Base-by-base conservation (phyloP, 2,329 filamentous ascomycete genomes). In the Tympanopsis confertula region DNA sequence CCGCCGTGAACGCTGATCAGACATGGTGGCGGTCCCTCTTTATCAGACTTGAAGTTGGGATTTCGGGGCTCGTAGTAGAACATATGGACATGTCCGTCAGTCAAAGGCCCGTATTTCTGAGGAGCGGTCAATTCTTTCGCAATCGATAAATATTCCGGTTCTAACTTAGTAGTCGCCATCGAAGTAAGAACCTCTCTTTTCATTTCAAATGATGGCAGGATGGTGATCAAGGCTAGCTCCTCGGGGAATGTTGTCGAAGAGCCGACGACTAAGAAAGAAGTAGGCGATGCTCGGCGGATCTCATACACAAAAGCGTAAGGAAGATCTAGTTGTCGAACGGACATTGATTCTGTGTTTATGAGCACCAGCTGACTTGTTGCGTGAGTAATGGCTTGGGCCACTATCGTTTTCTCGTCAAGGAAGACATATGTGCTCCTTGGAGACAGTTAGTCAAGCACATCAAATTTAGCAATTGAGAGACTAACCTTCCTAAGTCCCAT, bases 381-480 rank as follows among this genome's bases (percentile, higher is more conserved):
- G n/a, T 26, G 22, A 26, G 22, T 26, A 10, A 26, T 26, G 22
- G 22, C 22, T 10, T 7, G 7, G 7, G 22, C 22, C n/a, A 26
- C 22, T 26, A 26, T 26, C n/a, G 22, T 26, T n/a, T 7, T 10
- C 7, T 26, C 22, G 22, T 26, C 22, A n/a, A 26, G 22, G 7
- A n/a, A 26, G 7, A 26, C n/a, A n/a, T 26, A 26, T 56, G 54
- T 5, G 47, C 47, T 1, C 48, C 41, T 35, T 56, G n/a, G n/a
- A n/a, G n/a, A n/a, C n/a, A n/a, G n/a, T n/a, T n/a, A n/a, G n/a
- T n/a, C n/a, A n/a, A n/a, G n/a, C n/a, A n/a, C n/a, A n/a, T n/a
- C n/a, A n/a, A n/a, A n/a, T n/a, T n/a, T n/a, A n/a, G n/a, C n/a
- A n/a, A n/a, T n/a, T n/a, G n/a, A n/a, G n/a, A n/a, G n/a, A n/a